Base-by-base conservation (phyloP, 2,329 filamentous ascomycete species). In the Apiospora arundinis region DNA sequence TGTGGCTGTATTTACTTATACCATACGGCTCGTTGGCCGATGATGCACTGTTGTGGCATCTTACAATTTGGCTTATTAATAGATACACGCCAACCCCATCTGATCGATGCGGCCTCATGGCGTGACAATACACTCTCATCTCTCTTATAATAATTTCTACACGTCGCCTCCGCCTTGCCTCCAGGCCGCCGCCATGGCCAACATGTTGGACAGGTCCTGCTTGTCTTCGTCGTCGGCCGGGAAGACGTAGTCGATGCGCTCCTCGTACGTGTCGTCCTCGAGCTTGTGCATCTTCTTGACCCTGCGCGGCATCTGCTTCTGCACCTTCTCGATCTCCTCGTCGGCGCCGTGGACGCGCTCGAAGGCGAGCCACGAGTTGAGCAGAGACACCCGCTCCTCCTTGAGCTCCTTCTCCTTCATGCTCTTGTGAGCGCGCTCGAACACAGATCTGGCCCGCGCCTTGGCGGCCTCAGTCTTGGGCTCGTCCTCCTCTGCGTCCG, bases 181-280 rank as follows among this genome's bases (percentile, higher is more conserved):
- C 94, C 95, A 98, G 76, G 91, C 90, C 81, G 95, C 92, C 71
- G 95, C 95, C 89, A 92, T 92, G 73, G 93, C 92, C 83, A 98
- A 85, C 81, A 98, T 86, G 80, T 93, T 94, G 69, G 93, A 93
- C 81, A 98, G 85, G 77, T 93, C 95, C 75, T 92, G 92, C 70
- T 92, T 92, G 80, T 94, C 92, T 83, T 94, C 90, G 81, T 98
- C 95, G 84, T 98, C 96, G 5, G 94, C 95, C 0, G 96, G 96
- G 90, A 99, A 99, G 45, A 99, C 90, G 78, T 97, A 98, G 81
- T 98, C 96, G 83, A 96, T 90, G 82, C 97, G 98, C 84, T 99
- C 96, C 87, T 99, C 95, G 85, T 94, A 98, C 48, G 90, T 92
- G 81, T 96, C 95, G 82, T 98, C 95, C 80, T 97, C 95, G 81